Evolutionary conservation across 2,329 filamentous ascomycete genomes (phyloP), one percentile per base, ranked within the genome.

Genomic region (Talaromyces sp.): DNA sequence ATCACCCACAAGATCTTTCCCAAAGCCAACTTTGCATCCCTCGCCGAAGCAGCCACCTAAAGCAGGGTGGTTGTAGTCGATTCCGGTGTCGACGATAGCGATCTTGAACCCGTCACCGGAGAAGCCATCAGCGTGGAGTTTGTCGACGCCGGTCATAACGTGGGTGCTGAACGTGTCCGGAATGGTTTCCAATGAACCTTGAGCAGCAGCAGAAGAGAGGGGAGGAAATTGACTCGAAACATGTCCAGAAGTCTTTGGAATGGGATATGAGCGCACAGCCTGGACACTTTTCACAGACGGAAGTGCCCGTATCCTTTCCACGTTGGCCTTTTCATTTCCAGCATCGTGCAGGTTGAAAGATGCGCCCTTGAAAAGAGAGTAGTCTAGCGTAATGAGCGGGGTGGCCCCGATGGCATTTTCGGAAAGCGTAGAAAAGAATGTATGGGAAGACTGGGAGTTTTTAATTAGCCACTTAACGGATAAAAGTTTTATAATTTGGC

Each of bases 21-120:
- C 86, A 62, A 80, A 82, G 3, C 79, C 77, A 19, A 89, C 83
- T 47, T 87, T 75, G 65, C 82, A 88, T 13, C 80, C 84, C 1
- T 77, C 67, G 1, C 86, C 87, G 68, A 88, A 88, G 67, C 86
- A 86, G 54, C 85, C 85, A 39, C 87, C 87, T 0, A 89, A 80
- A 30, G 84, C 84, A 1, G 85, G 83, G 67, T 89, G 86, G 0
- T 75, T 80, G 68, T 88, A 88, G 69, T 89, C 86, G 55, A 87
- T 71, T 11, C 77, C 77, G 22, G 71, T 74, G 33, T 68, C 66
- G 1, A 67, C 55, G 13, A 68, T 58, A 5, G 64, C 66, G 9
- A 68, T 58, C 4, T 62, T 62, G 30, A 67, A 62, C 13, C 65
- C 66, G 42, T 57, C 54, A 22, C 66, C 66, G 5, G 60, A 27